Conservation (phyloP, 345 rosid genomes). For the Pugionium cornutum region DNA sequence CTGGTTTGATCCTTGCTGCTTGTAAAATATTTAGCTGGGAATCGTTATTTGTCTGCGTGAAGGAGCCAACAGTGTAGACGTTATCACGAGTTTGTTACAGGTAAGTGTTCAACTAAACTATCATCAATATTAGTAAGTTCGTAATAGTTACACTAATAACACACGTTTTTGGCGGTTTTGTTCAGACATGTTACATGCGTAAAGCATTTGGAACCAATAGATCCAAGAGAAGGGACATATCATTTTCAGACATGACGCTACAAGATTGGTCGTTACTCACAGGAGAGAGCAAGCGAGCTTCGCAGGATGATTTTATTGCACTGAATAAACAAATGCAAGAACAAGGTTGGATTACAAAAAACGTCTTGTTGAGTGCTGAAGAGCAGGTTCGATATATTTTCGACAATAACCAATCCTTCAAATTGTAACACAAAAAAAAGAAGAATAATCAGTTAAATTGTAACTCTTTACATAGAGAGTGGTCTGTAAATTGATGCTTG, state of each 20-base stretch:
- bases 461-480: conserved; percentile 25
- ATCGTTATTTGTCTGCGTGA: conserved; percentile 32
- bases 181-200: conserved; percentile 37
- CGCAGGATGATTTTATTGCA: conserved; percentile 16
- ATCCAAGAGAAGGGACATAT: not conserved
- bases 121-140: not conserved
- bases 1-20: conserved; percentile 14
- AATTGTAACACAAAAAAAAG: conserved; percentile 18
- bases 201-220: conserved; percentile 24
- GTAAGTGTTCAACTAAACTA: conserved; percentile 9
- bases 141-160: not conserved
- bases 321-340: conserved; percentile 55
- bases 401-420: conserved; percentile 25
- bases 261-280: conserved; percentile 28
- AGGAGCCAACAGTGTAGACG: conserved; percentile 33
- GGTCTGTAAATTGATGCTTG: conserved; percentile 27
- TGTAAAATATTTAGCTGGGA: conserved; percentile 19
- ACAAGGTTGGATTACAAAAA: conserved; percentile 69
- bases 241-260: conserved; percentile 5
- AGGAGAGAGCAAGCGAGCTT: conserved; percentile 15
- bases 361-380: conserved; percentile 55
- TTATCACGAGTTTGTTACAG: conserved; percentile 32
- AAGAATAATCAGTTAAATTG: conserved; percentile 21
- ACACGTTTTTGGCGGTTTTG: conserved; percentile 4
- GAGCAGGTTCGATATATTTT: conserved; percentile 69